Evolutionary conservation across 1,139 yeast species (phyloP), one percentile per base, ranked within the genome.

Genomic region (Saccharomycopsis phalli): DNA sequence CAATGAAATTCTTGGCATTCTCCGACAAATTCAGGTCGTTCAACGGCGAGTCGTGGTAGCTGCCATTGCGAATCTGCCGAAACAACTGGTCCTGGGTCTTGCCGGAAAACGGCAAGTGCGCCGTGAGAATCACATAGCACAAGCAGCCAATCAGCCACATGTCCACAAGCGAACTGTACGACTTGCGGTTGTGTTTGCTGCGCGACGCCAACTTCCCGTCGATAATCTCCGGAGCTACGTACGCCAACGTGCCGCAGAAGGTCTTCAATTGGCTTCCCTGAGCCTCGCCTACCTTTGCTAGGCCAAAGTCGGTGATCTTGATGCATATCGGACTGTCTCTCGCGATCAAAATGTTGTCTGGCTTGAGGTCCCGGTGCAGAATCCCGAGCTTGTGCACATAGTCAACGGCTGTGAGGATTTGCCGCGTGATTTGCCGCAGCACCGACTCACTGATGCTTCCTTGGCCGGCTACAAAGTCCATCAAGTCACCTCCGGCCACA

Each of bases 61-160:
- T 75, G 1, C 96, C 97, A 18, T 68, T 62, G 43, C 74, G 71
- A 31, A 88, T 87, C 52, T 81, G 81, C 38, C 71, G 71, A 59
- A 83, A 84, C 56, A 91, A 66, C 49, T 81, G 83, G 20, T 83
- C 88, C 53, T 88, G 97, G 0, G 95, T 84, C 41, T 80, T 73
- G 1, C 96, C 96, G 55, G 88, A 86, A 56, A 91, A 91, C 2
- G 98, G 98, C 45, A 88, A 63, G 65, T 86, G 95, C 0, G 93
- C 91, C 0, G 97, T 88, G 41, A 91, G 61, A 30, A 88, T 74
- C 8, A 91, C 97, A 60, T 86, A 91, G 0, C 87, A 81, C 27
- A 91, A 63, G 58, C 98, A 91, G 0, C 97, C 95, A 46, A 86
- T 67, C 3, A 96, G 84, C 98, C 98, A 91, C 68, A 91, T 83